Evolutionary conservation across 148 eudicot genomes (phyloP).

Genomic region (Amaranthus hypochondriacus): DNA sequence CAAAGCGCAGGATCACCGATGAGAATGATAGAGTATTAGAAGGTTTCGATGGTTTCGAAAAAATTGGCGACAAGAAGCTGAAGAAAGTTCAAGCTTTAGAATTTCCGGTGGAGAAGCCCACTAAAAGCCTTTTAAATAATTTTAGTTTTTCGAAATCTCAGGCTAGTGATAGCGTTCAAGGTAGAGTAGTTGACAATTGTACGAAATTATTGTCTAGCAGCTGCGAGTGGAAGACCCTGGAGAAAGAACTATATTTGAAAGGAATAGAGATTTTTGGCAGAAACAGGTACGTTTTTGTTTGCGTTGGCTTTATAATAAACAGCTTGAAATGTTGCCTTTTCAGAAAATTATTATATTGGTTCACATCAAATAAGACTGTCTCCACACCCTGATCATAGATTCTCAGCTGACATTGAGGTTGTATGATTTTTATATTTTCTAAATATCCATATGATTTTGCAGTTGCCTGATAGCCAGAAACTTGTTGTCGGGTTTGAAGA

Average conservation of each 20-base stretch:
- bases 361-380: background rate
- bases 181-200: constrained; percentile 25
- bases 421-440: constrained; percentile 2
- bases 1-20: constrained; percentile 32
- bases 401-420: background rate
- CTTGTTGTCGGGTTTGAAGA: constrained; percentile 81
- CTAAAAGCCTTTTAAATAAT: constrained; percentile 15
- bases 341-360: background rate
- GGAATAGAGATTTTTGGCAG: constrained; percentile 90
- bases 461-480: constrained; percentile 92
- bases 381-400: background rate
- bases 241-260: constrained; percentile 73
- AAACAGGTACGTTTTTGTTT: constrained; percentile 54
- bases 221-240: constrained; percentile 71
- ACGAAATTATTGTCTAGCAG: constrained; percentile 23
- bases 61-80: constrained; percentile 39
- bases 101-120: background rate
- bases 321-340: background rate
- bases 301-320: background rate
- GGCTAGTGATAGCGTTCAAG: constrained; percentile 18
- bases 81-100: constrained; percentile 25
- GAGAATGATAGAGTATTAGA: constrained; percentile 22
- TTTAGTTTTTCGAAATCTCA: constrained; percentile 2
- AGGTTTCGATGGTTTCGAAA: constrained; percentile 22
- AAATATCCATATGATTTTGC: constrained; percentile 27